Conservation (phyloP, 2,329 filamentous ascomycete species). For the Talaromyces marneffei region DNA sequence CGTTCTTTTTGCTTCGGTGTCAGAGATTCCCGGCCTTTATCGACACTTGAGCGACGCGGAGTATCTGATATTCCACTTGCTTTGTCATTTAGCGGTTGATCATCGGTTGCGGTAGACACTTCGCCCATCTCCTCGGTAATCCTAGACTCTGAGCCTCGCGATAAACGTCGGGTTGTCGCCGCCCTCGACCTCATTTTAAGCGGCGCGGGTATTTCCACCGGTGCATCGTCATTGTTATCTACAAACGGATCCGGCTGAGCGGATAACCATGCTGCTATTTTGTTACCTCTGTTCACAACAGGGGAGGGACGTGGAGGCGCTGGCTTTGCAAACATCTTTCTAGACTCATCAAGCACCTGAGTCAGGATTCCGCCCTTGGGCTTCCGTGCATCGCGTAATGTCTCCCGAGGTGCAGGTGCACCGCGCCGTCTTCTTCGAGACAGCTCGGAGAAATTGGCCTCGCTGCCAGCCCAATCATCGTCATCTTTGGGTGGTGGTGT, state of each 20-base stretch:
- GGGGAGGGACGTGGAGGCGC: conserved; percentile 33
- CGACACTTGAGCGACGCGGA: conserved; percentile 3
- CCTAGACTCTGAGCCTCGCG: conserved; percentile 19
- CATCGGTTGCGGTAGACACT: conserved; percentile 16
- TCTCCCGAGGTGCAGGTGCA: conserved; percentile 12
- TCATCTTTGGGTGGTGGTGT: conserved; percentile 25
- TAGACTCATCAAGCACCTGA: conserved; percentile 41
- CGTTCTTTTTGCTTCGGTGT: conserved; percentile 5
- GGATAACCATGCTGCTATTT: conserved; percentile 59
- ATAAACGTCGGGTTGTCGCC: conserved; percentile 28
- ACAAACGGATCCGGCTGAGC: conserved; percentile 52
- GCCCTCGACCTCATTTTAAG: conserved; percentile 37
- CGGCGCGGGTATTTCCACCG: conserved; percentile 36
- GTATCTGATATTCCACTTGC: not conserved
- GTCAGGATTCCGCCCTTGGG: conserved; percentile 39
- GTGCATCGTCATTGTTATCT: conserved; percentile 39
- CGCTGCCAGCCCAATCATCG: conserved; percentile 33
- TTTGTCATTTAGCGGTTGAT: conserved; percentile 10
- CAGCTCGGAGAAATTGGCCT: conserved; percentile 36
- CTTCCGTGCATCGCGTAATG: conserved; percentile 20
- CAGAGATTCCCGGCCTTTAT: not conserved
- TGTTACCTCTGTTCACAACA: conserved; percentile 38
- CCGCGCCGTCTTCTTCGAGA: conserved; percentile 31
- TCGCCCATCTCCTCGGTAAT: conserved; percentile 18
- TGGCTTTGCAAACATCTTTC: conserved; percentile 41